Evolutionary conservation across 2,329 filamentous ascomycete genomes (phyloP).

Genomic region (Ophiocordyceps camponoti-floridani): DNA sequence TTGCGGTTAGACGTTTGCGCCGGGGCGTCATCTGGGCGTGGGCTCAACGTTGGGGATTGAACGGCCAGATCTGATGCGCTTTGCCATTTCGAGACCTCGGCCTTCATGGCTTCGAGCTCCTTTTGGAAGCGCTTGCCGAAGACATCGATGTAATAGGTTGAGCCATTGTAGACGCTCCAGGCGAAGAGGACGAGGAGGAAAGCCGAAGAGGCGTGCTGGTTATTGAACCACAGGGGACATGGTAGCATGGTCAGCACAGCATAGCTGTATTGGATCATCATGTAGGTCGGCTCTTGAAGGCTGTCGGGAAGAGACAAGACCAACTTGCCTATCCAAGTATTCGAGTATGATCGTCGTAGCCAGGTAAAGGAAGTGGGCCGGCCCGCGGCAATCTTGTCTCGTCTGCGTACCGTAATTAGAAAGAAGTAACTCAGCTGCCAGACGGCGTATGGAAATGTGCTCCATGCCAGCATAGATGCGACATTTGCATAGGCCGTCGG

Average conservation of each 20-base stretch:
- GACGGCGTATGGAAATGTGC: slow-evolving; percentile 74
- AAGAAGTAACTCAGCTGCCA: slow-evolving; percentile 94
- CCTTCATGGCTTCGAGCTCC: slow-evolving; percentile 75
- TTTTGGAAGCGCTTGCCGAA: slow-evolving; percentile 96
- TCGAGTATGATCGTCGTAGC: slow-evolving; percentile 81
- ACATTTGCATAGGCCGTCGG: slow-evolving; percentile 64
- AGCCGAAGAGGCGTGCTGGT: slow-evolving; percentile 54
- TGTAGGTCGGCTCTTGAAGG: slow-evolving; percentile 80
- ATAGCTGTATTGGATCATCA: slow-evolving; percentile 88
- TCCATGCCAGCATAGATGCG: slow-evolving; percentile 80
- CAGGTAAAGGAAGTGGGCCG: slow-evolving; percentile 95
- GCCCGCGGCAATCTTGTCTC: slow-evolving; percentile 88
- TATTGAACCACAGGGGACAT: slow-evolving; percentile 90
- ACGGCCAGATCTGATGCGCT: slow-evolving; percentile 30
- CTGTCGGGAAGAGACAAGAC: slow-evolving; percentile 59
- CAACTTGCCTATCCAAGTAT: slow-evolving; percentile 71
- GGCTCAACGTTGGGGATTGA: slow-evolving; percentile 15
- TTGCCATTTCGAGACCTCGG: slow-evolving; percentile 83
- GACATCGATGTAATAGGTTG: slow-evolving; percentile 95
- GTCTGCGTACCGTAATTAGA: slow-evolving; percentile 85
- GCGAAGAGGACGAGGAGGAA: slow-evolving; percentile 75
- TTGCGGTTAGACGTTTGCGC: slow-evolving; percentile 3
- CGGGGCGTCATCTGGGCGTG: slow-evolving; percentile 9
- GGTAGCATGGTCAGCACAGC: slow-evolving; percentile 87
- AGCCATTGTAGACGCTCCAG: slow-evolving; percentile 93